Percentiles rank a stretch among this genome's conserved stretches.
Conservation (phyloP, 192 early-diverging fungal species). For the Coemansia asiatica region DNA sequence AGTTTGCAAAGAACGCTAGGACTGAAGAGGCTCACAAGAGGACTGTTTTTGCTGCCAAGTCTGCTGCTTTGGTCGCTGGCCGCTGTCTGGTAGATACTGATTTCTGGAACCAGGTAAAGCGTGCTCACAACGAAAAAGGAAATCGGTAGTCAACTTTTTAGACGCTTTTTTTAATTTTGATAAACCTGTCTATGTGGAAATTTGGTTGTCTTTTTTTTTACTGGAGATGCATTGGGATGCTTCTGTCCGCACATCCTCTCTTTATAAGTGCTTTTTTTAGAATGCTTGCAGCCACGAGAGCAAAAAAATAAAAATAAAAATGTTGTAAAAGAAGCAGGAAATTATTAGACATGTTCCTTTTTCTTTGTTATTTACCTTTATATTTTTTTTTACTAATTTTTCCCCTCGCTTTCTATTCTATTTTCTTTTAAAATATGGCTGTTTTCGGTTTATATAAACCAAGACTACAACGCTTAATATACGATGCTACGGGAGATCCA, state of each 20-base stretch:
- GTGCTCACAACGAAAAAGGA: not conserved
- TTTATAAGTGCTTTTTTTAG: too few relatives aligned
- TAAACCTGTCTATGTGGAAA: too few relatives aligned
- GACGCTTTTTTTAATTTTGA: too few relatives aligned
- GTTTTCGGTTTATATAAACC: not conserved
- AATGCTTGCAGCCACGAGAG: not conserved
- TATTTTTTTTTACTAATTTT: not conserved
- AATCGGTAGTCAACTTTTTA: too few relatives aligned
- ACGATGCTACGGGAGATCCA: not conserved
- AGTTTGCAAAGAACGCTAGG: conserved; percentile 62
- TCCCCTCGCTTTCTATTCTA: not conserved
- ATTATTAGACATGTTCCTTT: too few relatives aligned
- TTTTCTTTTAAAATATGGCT: not conserved
- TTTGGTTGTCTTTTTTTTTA: not conserved
- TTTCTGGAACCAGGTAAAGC: conserved; percentile 52
- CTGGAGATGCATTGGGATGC: not conserved
- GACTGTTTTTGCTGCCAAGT: conserved; percentile 59
- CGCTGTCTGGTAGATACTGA: conserved; percentile 49
- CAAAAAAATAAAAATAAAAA: not conserved
- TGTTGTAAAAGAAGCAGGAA: too few relatives aligned
- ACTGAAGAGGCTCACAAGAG: conserved; percentile 60
- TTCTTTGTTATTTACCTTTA: not conserved
- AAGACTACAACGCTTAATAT: not conserved
- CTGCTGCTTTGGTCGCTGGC: conserved; percentile 50
- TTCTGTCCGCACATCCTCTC: not conserved